Evolutionary conservation across 2,329 filamentous ascomycete genomes (phyloP).

Genomic region (Phoma sp.): DNA sequence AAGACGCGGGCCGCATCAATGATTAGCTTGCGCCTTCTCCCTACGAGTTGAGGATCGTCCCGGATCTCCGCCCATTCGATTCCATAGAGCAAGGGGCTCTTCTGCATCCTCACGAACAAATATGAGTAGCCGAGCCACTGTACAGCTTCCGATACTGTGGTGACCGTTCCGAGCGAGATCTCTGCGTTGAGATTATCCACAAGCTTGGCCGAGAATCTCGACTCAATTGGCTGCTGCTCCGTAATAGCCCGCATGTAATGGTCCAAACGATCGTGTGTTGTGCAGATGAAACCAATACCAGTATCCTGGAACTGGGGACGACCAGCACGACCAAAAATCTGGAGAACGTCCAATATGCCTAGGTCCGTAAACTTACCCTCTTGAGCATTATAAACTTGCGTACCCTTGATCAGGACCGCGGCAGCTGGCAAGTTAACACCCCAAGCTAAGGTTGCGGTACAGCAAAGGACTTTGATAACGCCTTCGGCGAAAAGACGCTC

Average conservation of each 20-base stretch:
- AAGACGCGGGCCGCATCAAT: conserved; percentile 87
- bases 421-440: conserved; percentile 98
- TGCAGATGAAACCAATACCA: conserved; percentile 98
- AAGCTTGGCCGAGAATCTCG: conserved; percentile 89
- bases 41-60: conserved; percentile 86
- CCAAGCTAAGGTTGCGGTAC: conserved; percentile 97
- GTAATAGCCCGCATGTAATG: conserved; percentile 95
- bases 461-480: conserved; percentile 95
- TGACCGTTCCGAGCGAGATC: conserved; percentile 91
- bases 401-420: conserved; percentile 97
- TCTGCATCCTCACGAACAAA: conserved; percentile 93
- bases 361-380: conserved; percentile 97
- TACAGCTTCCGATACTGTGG: conserved; percentile 89
- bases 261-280: conserved; percentile 87
- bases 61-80: conserved; percentile 92
- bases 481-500: conserved; percentile 90
- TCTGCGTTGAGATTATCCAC: conserved; percentile 98
- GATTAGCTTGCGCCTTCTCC: conserved; percentile 81
- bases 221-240: conserved; percentile 95
- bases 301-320: conserved; percentile 97
- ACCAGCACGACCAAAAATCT: conserved; percentile 98
- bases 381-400: conserved; percentile 93
- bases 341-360: conserved; percentile 93
- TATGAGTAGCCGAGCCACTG: conserved; percentile 99
- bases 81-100: conserved; percentile 88